Base-by-base conservation (phyloP, 306 rosid genomes). In the Abrus precatorius region DNA sequence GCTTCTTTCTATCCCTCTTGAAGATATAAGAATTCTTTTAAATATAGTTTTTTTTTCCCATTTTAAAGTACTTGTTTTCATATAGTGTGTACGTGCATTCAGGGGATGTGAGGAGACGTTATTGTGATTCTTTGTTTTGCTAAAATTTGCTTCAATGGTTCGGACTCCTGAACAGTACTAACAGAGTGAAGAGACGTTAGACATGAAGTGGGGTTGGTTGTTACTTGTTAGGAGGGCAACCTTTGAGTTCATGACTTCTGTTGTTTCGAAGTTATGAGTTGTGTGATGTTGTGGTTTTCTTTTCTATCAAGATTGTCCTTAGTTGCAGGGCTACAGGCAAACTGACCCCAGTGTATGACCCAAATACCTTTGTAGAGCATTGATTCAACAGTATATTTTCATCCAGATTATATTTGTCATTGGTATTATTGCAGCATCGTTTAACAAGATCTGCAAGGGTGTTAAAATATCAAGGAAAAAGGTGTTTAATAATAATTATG, bases 61-160 rank as follows among this genome's bases (percentile, higher is more conserved):
- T 67, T 50, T 47, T 6, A 0, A 65, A 48, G 45, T 69, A 73
- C 65, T 79, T 83, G 60, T 43, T 38, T 64, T 54, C 67, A 8
- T 75, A 8, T 7, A 67, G 27, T 62, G 63, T 55, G 65, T 41
- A 43, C 20, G 43, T 47, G 3, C 45, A 53, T 47, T 30, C 38
- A 36, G 80, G 55, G 82, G 66, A 29, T 57, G 62, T 53, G 71
- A 41, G 64, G 71, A 74, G 78, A 38, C 49, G 49, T 69, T 67
- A 10, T 27, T 41, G 68, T 74, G 47, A 65, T 57, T 28, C 4
- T 34, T 64, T 66, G 36, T 4, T 34, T 64, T 66, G 43, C 40
- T 43, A 1, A 41, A 30, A 29, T 77, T 63, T 5, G 49, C 6
- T 30, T 69, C 45, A 55, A 20, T 20, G 20, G 20, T 20, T 20